These are phyloP conservation scores for Hygrocybe punicea DNA, from an alignment of 768 basidiomycete genomes.

Conservation along the genomic window DNA sequence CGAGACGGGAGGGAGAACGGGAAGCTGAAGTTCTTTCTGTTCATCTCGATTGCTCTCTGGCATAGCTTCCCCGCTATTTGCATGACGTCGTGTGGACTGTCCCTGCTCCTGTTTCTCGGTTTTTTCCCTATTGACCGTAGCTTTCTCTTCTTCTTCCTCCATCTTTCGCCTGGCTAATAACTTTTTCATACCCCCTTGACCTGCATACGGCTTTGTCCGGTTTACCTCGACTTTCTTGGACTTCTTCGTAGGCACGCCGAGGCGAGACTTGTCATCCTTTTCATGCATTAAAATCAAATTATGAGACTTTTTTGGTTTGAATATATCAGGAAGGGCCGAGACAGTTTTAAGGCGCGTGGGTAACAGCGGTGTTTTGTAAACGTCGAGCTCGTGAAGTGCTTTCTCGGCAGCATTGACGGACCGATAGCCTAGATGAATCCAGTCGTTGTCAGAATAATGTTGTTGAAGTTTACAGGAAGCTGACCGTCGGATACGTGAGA, in stretches of 20 bases:
- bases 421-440: conserved; percentile 8
- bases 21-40: conserved; percentile 8
- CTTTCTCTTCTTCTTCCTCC: conserved; percentile 50
- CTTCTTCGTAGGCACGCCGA: conserved; percentile 24
- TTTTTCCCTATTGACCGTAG: conserved; percentile 26
- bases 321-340: conserved; percentile 3
- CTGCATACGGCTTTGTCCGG: conserved; percentile 73
- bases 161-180: conserved; percentile 59
- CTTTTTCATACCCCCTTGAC: conserved; percentile 76
- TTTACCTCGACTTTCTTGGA: conserved; percentile 50
- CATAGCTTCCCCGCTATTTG: conserved; percentile 14
- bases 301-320: conserved; percentile 17
- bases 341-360: conserved; percentile 48
- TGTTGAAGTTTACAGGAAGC: not conserved
- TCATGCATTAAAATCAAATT: conserved; percentile 58
- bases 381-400: conserved; percentile 67
- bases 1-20: conserved; percentile 21
- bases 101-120: conserved; percentile 22
- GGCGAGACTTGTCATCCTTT: conserved; percentile 6
- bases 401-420: conserved; percentile 56
- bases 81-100: not conserved
- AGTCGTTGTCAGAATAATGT: not conserved
- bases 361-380: conserved; percentile 75
- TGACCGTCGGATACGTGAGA: conserved; percentile 6
- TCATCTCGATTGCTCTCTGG: not conserved